phyloP scores from a whole-genome alignment of 495 filamentous ascomycete genomes.

The Jackrogersella minutella region DNA sequence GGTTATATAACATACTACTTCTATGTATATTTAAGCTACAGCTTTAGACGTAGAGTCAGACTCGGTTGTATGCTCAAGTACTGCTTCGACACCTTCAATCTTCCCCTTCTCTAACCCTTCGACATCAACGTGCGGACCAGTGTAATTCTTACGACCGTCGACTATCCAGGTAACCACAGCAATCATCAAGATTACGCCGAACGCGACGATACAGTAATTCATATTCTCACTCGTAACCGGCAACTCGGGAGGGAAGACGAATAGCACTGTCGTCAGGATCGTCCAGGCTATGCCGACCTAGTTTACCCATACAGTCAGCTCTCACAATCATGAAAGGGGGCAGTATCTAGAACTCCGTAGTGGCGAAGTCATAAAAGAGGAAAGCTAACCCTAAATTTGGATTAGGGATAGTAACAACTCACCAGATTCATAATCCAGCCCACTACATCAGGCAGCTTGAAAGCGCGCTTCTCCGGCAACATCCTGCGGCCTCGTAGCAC shows the following conservation, averaged over 20 bases:
- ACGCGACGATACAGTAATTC: slow-evolving; percentile 79
- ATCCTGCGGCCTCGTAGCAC: slow-evolving; percentile 69
- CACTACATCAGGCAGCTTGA: slow-evolving; percentile 63
- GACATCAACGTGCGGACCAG: slow-evolving; percentile 64
- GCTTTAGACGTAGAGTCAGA: slow-evolving; percentile 7
- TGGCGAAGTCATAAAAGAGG: too few relatives aligned
- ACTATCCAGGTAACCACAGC: slow-evolving; percentile 72
- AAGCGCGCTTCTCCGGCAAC: slow-evolving; percentile 66
- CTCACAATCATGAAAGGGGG: not conserved
- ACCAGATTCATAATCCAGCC: slow-evolving; percentile 71
- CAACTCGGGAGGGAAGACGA: slow-evolving; percentile 75
- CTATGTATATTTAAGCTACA: not conserved
- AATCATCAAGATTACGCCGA: slow-evolving; percentile 72
- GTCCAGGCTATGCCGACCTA: slow-evolving; percentile 72
- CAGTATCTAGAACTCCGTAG: not conserved
- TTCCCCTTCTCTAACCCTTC: slow-evolving; percentile 51
- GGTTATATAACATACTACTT: not conserved
- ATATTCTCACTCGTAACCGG: slow-evolving; percentile 75
- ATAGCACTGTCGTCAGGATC: slow-evolving; percentile 73
- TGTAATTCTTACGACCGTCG: slow-evolving; percentile 77
- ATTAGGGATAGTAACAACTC: too few relatives aligned
- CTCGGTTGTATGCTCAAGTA: not conserved
- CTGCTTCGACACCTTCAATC: slow-evolving; percentile 40
- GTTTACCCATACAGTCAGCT: not conserved
- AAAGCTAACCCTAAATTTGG: too few relatives aligned